Base-by-base conservation (phyloP, 192 early-diverging fungal genomes). In the Podila clonocystis region DNA sequence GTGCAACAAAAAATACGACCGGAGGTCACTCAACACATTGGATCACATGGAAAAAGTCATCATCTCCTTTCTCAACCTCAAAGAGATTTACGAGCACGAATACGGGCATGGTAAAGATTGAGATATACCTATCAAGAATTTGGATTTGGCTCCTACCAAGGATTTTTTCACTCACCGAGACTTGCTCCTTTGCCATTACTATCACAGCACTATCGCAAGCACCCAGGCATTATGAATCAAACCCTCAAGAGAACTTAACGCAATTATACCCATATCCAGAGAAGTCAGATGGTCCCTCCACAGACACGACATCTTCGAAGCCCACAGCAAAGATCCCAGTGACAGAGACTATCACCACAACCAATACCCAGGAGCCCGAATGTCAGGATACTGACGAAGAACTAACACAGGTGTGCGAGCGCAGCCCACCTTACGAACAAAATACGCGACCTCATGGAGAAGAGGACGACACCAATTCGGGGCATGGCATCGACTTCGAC, bases 241-340 rank as follows among this genome's bases (percentile, higher is more conserved):
- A 78, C 3, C 70, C 82, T 20, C 28, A 62, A 24, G 71, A 73
- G 9, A 83, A 83, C 28, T 45, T 83, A 30, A 73, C 82, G 8
- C 82, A 83, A 33, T 33, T 78, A 1, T 83, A 73, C 33, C 82
- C 82, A 13, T 83, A 77, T 49, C 75, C 82, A 24, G 82, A 78
- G 45, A 83, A 83, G 52, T 19, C 2, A 5, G 70, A 11, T 20
- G 68, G 24, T 9, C 50, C 12, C 49, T 24, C 50, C 50, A 6
- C 33, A 28, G 8, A 26, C 19, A 55, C 52, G 7, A 20, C 48
- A 20, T 5, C 5, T 5, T 9, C 62, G 17, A 11, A 28, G 19
- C 30, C 68, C 1, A 26, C 38, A 22, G 17, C 19, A 55, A 55
- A 9, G 24, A 22, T 5, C 0, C 22, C 22, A 26, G 2, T 55